Percentiles rank a stretch among this genome's conserved stretches.
phyloP scores from a whole-genome alignment of 2,329 filamentous ascomycete species.

The Penicillium hesseltinei region DNA sequence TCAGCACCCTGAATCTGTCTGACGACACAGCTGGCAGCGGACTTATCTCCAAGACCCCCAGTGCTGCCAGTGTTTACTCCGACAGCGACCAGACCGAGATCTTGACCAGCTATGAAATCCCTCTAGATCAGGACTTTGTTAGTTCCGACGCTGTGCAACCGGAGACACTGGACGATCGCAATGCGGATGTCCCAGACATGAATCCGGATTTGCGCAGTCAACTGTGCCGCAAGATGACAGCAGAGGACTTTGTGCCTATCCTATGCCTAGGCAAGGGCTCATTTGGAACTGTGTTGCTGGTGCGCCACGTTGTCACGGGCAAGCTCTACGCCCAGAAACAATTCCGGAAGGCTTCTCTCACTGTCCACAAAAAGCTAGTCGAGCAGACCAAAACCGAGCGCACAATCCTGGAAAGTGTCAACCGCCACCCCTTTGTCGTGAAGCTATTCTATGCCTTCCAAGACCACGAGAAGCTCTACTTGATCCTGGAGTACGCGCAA shows the following conservation, averaged over 20 bases:
- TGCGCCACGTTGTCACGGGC: constrained; percentile 84
- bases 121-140: constrained; percentile 79
- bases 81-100: constrained; percentile 66
- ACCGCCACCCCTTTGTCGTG: constrained; percentile 94
- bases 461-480: constrained; percentile 93
- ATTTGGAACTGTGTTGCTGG: constrained; percentile 90
- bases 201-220: constrained; percentile 55
- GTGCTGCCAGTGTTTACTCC: constrained; percentile 60
- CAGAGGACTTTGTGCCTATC: constrained; percentile 84
- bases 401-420: constrained; percentile 90
- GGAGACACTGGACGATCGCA: constrained; percentile 37
- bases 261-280: constrained; percentile 94
- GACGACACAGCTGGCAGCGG: constrained; percentile 56
- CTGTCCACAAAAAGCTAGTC: constrained; percentile 91
- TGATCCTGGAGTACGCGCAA: constrained; percentile 96
- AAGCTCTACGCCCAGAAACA: constrained; percentile 96
- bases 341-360: constrained; percentile 93
- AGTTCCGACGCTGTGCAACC: constrained; percentile 54
- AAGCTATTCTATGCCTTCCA: constrained; percentile 99
- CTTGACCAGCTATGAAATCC: constrained; percentile 81
- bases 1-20: constrained; percentile 73
- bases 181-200: constrained; percentile 38
- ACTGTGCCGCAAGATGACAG: constrained; percentile 77
- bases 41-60: constrained; percentile 46
- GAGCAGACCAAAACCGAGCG: constrained; percentile 98